These are phyloP conservation scores for Hippophae gyantsensis DNA, from an alignment of 306 rosid species.

Conservation along the genomic window DNA sequence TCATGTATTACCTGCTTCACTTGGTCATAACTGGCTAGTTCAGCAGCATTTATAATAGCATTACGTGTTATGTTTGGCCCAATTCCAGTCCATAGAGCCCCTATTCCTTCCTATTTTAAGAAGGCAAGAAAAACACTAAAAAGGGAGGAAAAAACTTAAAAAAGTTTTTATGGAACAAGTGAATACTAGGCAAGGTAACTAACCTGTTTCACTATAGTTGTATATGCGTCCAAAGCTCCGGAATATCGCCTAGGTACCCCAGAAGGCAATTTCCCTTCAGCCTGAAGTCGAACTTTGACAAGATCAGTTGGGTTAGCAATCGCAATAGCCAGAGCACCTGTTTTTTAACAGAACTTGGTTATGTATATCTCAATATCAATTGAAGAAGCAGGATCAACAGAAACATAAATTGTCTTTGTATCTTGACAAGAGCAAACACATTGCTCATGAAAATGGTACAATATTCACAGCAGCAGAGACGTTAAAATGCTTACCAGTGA, in stretches of 20 bases:
- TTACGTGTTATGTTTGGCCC: constrained; percentile 87
- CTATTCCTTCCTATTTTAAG: constrained; percentile 63
- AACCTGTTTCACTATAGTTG: constrained; percentile 69
- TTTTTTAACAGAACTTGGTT: constrained; percentile 1
- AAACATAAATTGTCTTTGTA: neutral
- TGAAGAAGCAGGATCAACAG: neutral
- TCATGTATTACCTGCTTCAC: constrained; percentile 60
- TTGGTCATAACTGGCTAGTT: constrained; percentile 94
- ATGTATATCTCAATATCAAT: neutral
- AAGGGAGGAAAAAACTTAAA: neutral
- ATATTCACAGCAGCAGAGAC: neutral
- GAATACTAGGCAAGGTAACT: constrained; percentile 9
- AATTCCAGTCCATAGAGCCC: constrained; percentile 91
- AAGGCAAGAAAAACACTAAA: constrained; percentile 6
- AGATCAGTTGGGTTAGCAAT: constrained; percentile 94
- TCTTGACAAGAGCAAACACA: neutral
- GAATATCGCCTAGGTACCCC: constrained; percentile 92
- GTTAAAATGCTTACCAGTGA: constrained; percentile 64
- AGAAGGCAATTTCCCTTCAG: constrained; percentile 71
- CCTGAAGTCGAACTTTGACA: constrained; percentile 91
- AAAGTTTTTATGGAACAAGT: neutral
- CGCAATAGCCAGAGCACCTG: constrained; percentile 85
- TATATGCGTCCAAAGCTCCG: constrained; percentile 80
- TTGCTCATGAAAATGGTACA: constrained; percentile 12
- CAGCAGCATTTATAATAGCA: constrained; percentile 93